These are phyloP conservation scores for Curvularia sp. DNA, from an alignment of 2,329 filamentous ascomycete genomes.

Conservation along the genomic window DNA sequence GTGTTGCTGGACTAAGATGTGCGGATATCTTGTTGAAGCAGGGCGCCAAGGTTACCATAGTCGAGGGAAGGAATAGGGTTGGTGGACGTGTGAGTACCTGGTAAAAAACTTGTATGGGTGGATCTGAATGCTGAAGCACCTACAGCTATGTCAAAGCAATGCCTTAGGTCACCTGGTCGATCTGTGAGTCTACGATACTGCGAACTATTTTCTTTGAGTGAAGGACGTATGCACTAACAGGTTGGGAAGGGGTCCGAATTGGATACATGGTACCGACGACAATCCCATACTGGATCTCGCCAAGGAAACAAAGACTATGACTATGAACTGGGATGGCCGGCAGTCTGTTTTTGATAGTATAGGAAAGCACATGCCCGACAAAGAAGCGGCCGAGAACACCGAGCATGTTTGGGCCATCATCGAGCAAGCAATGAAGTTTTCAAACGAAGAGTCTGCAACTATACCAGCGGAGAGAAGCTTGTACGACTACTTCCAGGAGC, in stretches of 20 bases:
- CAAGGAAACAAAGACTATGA: constrained; percentile 63
- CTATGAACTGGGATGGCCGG: constrained; percentile 62
- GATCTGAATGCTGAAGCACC: not conserved
- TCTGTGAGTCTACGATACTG: constrained; percentile 58
- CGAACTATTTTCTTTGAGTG: not conserved
- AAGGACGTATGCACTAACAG: not conserved
- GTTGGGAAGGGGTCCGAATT: constrained; percentile 70
- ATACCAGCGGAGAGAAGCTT: constrained; percentile 63
- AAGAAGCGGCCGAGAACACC: constrained; percentile 51
- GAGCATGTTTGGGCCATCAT: constrained; percentile 72
- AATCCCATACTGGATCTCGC: constrained; percentile 75
- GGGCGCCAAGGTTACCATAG: constrained; percentile 71
- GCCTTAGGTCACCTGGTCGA: constrained; percentile 62
- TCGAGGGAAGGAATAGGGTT: constrained; percentile 72
- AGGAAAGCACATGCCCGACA: constrained; percentile 59
- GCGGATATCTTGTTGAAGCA: constrained; percentile 70
- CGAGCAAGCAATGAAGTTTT: constrained; percentile 70
- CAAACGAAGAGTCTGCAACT: constrained; percentile 62
- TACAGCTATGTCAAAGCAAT: constrained; percentile 59
- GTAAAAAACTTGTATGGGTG: not conserved
- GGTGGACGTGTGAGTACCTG: constrained; percentile 65
- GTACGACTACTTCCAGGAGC: constrained; percentile 63
- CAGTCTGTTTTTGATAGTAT: constrained; percentile 65
- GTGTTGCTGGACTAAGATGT: constrained; percentile 73
- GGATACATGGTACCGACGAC: constrained; percentile 76